phyloP scores from a whole-genome alignment of 352 stramenopile species.

The Globisporangium nagaii region DNA sequence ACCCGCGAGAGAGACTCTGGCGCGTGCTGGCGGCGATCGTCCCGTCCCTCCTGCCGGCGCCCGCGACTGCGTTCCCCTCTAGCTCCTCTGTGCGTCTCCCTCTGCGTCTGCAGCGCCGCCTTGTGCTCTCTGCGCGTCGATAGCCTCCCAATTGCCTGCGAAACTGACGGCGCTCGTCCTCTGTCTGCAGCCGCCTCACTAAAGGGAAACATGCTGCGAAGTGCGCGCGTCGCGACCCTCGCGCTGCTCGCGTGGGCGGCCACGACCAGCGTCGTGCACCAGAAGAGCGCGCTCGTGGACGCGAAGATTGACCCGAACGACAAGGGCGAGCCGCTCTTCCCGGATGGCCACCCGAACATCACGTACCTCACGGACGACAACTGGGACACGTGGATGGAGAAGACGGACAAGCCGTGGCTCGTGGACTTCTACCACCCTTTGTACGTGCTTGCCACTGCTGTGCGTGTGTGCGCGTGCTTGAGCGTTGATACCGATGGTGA shows the following conservation, averaged over 20 bases:
- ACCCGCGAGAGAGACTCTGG: background rate
- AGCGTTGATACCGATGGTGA: background rate
- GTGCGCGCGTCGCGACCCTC: slow-evolving; percentile 4
- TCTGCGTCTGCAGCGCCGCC: background rate
- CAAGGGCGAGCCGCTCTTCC: slow-evolving; percentile 74
- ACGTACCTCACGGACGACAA: slow-evolving; percentile 84
- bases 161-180: background rate
- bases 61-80: background rate
- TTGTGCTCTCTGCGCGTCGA: background rate
- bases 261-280: background rate
- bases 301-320: slow-evolving; percentile 56
- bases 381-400: slow-evolving; percentile 63
- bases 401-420: slow-evolving; percentile 77
- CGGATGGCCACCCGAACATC: slow-evolving; percentile 78
- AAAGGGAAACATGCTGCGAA: slow-evolving; percentile 1
- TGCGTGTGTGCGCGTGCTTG: background rate
- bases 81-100: background rate
- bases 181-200: background rate
- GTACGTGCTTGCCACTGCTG: slow-evolving; percentile 25
- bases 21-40: background rate
- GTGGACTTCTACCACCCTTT: slow-evolving; percentile 86
- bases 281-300: slow-evolving; percentile 9
- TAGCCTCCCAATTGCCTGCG: background rate
- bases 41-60: background rate
- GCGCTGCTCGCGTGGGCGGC: slow-evolving; percentile 6